Base-by-base conservation (phyloP, 306 rosid genomes). In the Prunus mongolica region DNA sequence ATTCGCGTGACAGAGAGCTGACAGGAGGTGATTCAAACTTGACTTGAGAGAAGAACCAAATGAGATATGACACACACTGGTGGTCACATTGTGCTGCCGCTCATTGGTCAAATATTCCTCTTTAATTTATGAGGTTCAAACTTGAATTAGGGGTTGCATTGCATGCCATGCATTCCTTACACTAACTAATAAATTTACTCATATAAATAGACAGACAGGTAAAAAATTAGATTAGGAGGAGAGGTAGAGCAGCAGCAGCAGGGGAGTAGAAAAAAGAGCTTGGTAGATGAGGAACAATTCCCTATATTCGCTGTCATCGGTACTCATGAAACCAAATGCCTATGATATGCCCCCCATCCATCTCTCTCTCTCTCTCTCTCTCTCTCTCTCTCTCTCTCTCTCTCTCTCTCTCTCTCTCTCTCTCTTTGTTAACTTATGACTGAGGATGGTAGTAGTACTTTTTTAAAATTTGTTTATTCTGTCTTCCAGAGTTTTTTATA, bases 301-400 rank as follows among this genome's bases (percentile, higher is more conserved):
- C 91, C 90, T 77, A 86, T 85, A 78, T 86, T 86, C 87, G 84
- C 85, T 89, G 74, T 77, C 87, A 86, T 89, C 69, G 91, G 89
- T 71, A 91, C 90, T 86, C 88, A 79, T 86, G 76, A 87, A 78
- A 79, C 7, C 79, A 66, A 56, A 46, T 49, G 60, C 84, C 70
- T 30, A 24, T 12, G 7, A 16, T 16, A 5, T 13, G 68, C 87
- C 19, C 76, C 58, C 55, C 62, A 22, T 30, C 67, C 65, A 67
- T 52, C 8, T 30, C 44, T 34, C 11, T 3, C 22, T 44, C 50
- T 61, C 56, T n/a, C 61, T 55, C 52, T 60, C 50, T 58, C 24
- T 24, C 24, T 22, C 24, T 24, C 18, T 25, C 55, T 41, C 27
- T 58, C 75, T 57, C 68, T 60, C 24, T 24, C 66, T 61, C n/a